These are phyloP conservation scores for Sphaerulina populicola DNA, from an alignment of 2,329 filamentous ascomycete species.

Conservation along the genomic window DNA sequence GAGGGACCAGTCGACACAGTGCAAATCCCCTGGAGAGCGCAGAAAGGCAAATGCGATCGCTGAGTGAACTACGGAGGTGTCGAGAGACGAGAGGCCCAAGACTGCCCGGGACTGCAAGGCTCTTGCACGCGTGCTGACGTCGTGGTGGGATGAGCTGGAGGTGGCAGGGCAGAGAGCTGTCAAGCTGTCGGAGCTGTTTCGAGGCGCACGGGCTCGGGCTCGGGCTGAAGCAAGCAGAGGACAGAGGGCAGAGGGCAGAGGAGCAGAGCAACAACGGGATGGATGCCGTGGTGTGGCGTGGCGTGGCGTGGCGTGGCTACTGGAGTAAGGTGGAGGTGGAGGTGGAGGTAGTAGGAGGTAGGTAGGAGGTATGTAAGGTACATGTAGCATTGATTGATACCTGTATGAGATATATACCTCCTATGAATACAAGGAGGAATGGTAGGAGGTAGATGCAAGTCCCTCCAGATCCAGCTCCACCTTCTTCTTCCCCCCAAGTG, in stretches of 20 bases:
- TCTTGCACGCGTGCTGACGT: slow-evolving; percentile 4
- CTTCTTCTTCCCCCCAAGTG: no score
- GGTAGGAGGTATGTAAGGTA: no score
- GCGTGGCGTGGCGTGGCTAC: not conserved
- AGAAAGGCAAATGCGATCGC: not conserved
- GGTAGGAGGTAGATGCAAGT: not conserved
- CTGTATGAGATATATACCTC: no score
- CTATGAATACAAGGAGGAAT: not conserved
- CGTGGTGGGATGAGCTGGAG: not conserved
- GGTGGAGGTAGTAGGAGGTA: no score
- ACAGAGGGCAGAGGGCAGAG: no score
- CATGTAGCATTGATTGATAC: no score
- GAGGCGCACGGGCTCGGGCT: not conserved
- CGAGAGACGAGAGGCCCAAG: not conserved
- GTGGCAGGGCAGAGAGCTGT: not conserved
- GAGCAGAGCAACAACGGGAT: not conserved
- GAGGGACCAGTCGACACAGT: not conserved
- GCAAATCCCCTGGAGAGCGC: slow-evolving; percentile 1
- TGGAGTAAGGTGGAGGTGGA: not conserved
- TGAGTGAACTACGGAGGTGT: not conserved
- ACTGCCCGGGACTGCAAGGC: slow-evolving; percentile 2
- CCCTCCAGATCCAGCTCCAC: not conserved
- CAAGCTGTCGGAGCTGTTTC: not conserved
- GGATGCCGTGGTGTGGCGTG: not conserved
- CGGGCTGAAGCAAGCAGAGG: not conserved